Evolutionary conservation across 1,139 yeast genomes (phyloP), one percentile per base, ranked within the genome.

Genomic region (Hemisphaericaspora xylofermentans): DNA sequence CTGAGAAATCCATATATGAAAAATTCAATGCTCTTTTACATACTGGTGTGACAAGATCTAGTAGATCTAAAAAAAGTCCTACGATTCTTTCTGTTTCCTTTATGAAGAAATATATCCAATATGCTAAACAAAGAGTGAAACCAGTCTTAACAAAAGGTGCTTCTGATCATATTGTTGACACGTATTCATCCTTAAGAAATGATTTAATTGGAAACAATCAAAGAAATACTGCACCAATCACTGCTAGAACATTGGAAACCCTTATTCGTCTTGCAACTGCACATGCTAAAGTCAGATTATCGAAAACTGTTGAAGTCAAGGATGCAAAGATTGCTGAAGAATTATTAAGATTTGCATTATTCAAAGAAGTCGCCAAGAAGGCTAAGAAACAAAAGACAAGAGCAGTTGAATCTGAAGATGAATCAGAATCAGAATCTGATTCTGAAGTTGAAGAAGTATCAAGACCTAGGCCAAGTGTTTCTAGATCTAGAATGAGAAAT

Each of bases 171-270:
- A 89, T 93, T 55, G 94, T 89, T 19, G 76, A 76, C 40, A 80
- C 87, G 6, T 93, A 93, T 59, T 74, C 96, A 1, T 80, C 83
- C 10, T 74, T 93, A 51, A 78, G 99, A 68, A 89, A 89, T 58
- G 95, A 91, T 53, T 80, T 81, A 41, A 71, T 82, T 40, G 84
- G 80, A 36, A 76, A 73, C 48, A 83, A 82, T 53, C 87, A 83
- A 58, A 78, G 93, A 45, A 82, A 87, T 52, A 89, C 97, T 3
- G 86, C 96, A 1, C 98, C 99, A 30, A 88, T 94, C 51, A 93
- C 99, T 2, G 96, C 98, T 17, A 88, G 99, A 81, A 94, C 98
- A 3, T 73, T 93, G 53, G 99, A 93, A 67, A 93, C 99, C 0
- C 74, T 93, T 53, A 93, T 93, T 61, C 95, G 99, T 72, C 72